Base-by-base conservation (phyloP, 805 yeast species). In the Komagataella mondaviorum region DNA sequence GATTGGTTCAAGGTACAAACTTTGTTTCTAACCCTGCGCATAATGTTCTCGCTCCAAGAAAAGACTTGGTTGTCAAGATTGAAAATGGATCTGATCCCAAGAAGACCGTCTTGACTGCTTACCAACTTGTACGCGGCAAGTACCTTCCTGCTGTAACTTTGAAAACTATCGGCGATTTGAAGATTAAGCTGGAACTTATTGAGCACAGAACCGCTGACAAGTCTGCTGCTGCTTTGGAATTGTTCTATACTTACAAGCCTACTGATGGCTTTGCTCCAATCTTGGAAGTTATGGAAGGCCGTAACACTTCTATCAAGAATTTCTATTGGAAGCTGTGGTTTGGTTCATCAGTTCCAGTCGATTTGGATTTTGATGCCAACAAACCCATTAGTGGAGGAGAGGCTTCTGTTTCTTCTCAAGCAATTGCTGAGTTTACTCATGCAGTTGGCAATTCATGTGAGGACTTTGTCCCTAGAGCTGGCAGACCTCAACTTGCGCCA, bases 251-350 rank as follows among this genome's bases (percentile, higher is more conserved):
- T 51, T 93, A 84, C 73, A 75, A 81, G 60, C 88, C 96, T 24
- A 76, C 78, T 50, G 87, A 85, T 65, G 99, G 99, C n/a, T 90
- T 85, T 64, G 95, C 96, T 54, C 98, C 99, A 63, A 85, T 93
- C 59, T 73, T 81, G 57, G 99, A 93, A 71, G 79, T 85, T 44
- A 85, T 88, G 83, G 86, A 81, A 57, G 93, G 83, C 61, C 83
- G 99, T 75, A 93, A 93, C 71, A 80, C 79, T 54, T 80, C 98
- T 68, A 91, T 95, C 70, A 93, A 93, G 74, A 81, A 83, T 68
- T 88, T 93, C 75, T 93, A 93, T 81, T 93, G 99, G 99, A 83
- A 83, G 65, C 75, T 91, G 62, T 93, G 99, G 99, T 88, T 88
- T 64, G 95, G 91, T 55, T 57, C 72, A 46, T 63, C 68, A 48